Evolutionary conservation across 139 green algal genomes (phyloP).

Genomic region (Coelastrella sp.): DNA sequence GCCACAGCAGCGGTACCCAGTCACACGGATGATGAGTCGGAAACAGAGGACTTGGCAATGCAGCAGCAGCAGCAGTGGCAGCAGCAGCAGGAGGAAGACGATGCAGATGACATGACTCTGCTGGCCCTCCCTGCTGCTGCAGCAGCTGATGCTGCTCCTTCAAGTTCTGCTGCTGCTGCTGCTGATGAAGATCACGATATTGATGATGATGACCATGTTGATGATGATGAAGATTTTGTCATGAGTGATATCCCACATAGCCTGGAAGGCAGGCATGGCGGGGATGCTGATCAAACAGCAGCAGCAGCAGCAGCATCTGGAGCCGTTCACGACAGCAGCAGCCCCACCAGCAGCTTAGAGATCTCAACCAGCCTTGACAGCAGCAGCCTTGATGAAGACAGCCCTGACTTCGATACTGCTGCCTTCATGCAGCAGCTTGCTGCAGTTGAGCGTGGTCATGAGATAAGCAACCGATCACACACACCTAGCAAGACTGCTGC

Average conservation of each 20-base stretch:
- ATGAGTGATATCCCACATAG: neutral
- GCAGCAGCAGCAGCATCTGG: neutral
- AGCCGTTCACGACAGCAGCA: neutral
- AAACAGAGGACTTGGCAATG: too few relatives aligned
- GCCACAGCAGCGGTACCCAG: too few relatives aligned
- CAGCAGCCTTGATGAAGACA: neutral
- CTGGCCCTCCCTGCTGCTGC: neutral
- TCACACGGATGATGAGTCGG: too few relatives aligned
- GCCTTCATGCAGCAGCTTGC: neutral
- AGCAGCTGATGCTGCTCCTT: neutral
- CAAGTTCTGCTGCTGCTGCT: neutral
- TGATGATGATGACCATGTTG: neutral
- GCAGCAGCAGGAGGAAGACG: neutral
- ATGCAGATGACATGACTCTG: too few relatives aligned
- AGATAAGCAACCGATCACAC: neutral
- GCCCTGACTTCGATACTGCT: neutral
- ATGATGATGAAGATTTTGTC: neutral
- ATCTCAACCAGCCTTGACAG: neutral
- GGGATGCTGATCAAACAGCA: neutral
- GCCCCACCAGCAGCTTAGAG: conserved; percentile 7
- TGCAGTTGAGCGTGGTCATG: neutral
- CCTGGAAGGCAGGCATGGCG: too few relatives aligned
- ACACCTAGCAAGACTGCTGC: neutral
- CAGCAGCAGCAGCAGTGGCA: neutral
- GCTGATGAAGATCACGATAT: neutral